Percentiles rank a stretch among this genome's conserved stretches.
These are phyloP conservation scores for Usnea hakonensis DNA, from an alignment of 495 filamentous ascomycete species.

Conservation along the genomic window DNA sequence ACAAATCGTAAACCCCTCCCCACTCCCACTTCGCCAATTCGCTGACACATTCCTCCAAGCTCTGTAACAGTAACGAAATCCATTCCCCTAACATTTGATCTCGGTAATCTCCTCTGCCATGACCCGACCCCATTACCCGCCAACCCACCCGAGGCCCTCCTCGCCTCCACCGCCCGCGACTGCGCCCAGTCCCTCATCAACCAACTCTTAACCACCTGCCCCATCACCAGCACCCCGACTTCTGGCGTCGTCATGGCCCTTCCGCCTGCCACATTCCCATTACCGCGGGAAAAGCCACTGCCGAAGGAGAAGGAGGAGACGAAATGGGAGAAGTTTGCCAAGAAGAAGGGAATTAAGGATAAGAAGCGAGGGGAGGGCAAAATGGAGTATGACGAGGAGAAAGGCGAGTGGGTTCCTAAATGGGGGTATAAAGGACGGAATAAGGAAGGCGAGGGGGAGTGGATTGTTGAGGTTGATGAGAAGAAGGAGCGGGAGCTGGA, in stretches of 20 bases:
- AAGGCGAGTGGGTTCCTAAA: slow-evolving; percentile 78
- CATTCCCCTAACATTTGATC: slow-evolving; percentile 85
- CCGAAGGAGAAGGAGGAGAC: slow-evolving; percentile 72
- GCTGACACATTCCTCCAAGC: slow-evolving; percentile 24
- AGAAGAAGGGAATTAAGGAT: slow-evolving; percentile 84
- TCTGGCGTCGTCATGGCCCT: slow-evolving; percentile 65
- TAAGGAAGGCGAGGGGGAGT: slow-evolving; percentile 64
- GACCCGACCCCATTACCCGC: slow-evolving; percentile 73
- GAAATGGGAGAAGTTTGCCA: slow-evolving; percentile 91
- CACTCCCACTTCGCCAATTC: neutral
- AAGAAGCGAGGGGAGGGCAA: slow-evolving; percentile 64
- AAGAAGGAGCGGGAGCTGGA: slow-evolving; percentile 47
- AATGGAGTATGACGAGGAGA: slow-evolving; percentile 74
- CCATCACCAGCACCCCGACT: slow-evolving; percentile 55
- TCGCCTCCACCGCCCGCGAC: slow-evolving; percentile 68
- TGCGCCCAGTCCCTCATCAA: slow-evolving; percentile 83
- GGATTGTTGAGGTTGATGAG: slow-evolving; percentile 86
- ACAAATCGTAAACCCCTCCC: slow-evolving; percentile 1
- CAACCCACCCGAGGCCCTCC: slow-evolving; percentile 37
- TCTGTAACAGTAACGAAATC: slow-evolving; percentile 67
- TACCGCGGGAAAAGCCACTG: slow-evolving; percentile 87
- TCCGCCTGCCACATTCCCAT: slow-evolving; percentile 54
- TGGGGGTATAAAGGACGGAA: slow-evolving; percentile 96
- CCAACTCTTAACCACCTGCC: slow-evolving; percentile 77
- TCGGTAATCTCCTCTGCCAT: slow-evolving; percentile 72